Conservation (phyloP, 140 eudicot genomes). For the Bidens hawaiensis region DNA sequence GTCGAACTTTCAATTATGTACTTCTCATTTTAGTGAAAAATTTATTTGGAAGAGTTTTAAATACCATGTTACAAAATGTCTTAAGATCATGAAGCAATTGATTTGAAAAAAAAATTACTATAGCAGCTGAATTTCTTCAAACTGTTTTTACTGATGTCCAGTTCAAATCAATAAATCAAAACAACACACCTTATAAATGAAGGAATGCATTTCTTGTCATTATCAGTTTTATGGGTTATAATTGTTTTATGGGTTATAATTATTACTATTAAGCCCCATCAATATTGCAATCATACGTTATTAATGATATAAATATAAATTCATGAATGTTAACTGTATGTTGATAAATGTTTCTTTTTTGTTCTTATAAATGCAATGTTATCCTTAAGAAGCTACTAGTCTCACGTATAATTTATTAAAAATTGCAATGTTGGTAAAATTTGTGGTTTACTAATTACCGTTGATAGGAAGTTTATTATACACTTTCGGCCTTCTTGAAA, state of each 20-base stretch:
- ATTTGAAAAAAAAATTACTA: neutral
- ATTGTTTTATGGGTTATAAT: neutral
- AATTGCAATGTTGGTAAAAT: neutral
- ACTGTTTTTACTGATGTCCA: neutral
- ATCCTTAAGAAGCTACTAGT: neutral
- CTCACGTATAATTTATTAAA: neutral
- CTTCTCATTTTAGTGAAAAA: too few relatives aligned
- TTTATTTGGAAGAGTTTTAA: too few relatives aligned
- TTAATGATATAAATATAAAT: neutral
- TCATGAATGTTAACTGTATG: neutral
- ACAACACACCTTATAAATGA: neutral
- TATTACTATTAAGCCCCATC: neutral
- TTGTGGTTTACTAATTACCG: neutral
- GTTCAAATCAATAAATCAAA: neutral
- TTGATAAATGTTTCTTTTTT: neutral
- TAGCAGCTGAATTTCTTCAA: neutral
- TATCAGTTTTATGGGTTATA: neutral
- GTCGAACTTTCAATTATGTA: too few relatives aligned
- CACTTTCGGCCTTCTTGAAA: too few relatives aligned
- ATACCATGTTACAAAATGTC: neutral
- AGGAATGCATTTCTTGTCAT: neutral
- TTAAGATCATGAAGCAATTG: neutral
- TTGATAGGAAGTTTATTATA: neutral
- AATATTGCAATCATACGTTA: neutral
- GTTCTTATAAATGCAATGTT: neutral